Conservation (phyloP, 2,329 filamentous ascomycete species). For the Claviceps capensis region DNA sequence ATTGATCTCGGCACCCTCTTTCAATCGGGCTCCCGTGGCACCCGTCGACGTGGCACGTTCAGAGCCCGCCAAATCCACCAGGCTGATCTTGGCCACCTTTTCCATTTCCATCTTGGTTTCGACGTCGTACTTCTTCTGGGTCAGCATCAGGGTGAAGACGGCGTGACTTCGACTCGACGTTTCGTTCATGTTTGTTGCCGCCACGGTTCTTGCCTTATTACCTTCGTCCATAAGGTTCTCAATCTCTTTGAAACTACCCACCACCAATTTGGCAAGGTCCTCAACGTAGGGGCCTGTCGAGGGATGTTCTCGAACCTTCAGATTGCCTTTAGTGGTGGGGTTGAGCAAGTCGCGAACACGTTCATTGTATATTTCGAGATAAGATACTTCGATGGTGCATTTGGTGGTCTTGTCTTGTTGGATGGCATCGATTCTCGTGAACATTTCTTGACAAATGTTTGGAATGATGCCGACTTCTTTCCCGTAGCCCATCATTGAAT, state of each 20-base stretch:
- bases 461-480: constrained; percentile 93
- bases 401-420: constrained; percentile 61
- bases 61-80: constrained; percentile 95
- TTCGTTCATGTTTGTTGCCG: constrained; percentile 99
- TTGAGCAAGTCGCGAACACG: constrained; percentile 91
- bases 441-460: constrained; percentile 96
- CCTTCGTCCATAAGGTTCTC: constrained; percentile 98
- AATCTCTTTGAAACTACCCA: constrained; percentile 87
- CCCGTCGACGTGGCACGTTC: constrained; percentile 95
- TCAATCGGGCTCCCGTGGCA: constrained; percentile 84
- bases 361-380: constrained; percentile 98
- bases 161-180: constrained; percentile 97
- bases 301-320: constrained; percentile 95
- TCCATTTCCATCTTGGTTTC: constrained; percentile 97
- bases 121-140: constrained; percentile 79
- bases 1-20: constrained; percentile 98
- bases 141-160: constrained; percentile 91
- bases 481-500: constrained; percentile 99
- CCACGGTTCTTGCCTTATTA: constrained; percentile 95
- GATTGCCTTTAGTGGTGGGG: constrained; percentile 85
- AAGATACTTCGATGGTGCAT: constrained; percentile 95
- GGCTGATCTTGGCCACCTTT: constrained; percentile 93
- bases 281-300: constrained; percentile 97
- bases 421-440: constrained; percentile 63
- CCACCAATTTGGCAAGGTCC: constrained; percentile 88